Base-by-base conservation (phyloP, 345 rosid genomes). In the Acer negundo region DNA sequence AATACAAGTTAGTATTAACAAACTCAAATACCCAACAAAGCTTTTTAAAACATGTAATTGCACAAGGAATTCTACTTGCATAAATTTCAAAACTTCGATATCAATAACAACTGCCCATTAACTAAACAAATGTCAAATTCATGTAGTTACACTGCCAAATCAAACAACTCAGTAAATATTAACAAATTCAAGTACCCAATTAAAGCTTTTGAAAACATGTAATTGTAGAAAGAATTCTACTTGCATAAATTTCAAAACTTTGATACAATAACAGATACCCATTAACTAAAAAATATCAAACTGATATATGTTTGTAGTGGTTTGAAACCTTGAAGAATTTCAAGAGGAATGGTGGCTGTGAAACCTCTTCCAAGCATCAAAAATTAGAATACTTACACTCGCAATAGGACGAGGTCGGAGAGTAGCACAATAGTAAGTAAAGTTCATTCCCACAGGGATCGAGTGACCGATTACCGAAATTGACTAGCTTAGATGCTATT, bases 241-340 rank as follows among this genome's bases (percentile, higher is more conserved):
- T 70, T 70, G 15, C 46, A 53, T 20, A 26, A 70, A 53, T 51
- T 26, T 70, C 11, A 72, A 51, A 19, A 64, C 62, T 19, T 58
- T 58, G 23, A 58, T 6, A 20, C 15, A 47, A 40, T 40, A 40
- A 47, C 4, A 10, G 13, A 13, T 51, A 51, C 55, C 55, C 19
- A 51, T 51, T 16, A 51, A 51, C 55, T 3, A 51, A 13, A 51
- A 51, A 13, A 51, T 4, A 6, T 15, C 17, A 51, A 51, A 51
- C 4, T 3, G 6, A 3, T 51, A 6, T 51, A 51, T 3, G 19
- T 51, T 51, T 51, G 19, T 10, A 19, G 47, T 59, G 44, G 62
- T 31, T 24, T 17, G 62, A 70, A 12, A 92, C 97, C 97, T 95
- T 95, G 89, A 95, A 95, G 93, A 92, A 95, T 76, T 87, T 90